Conservation (phyloP, 2,329 filamentous ascomycete species). For the Aspergillus eucalypticola region DNA sequence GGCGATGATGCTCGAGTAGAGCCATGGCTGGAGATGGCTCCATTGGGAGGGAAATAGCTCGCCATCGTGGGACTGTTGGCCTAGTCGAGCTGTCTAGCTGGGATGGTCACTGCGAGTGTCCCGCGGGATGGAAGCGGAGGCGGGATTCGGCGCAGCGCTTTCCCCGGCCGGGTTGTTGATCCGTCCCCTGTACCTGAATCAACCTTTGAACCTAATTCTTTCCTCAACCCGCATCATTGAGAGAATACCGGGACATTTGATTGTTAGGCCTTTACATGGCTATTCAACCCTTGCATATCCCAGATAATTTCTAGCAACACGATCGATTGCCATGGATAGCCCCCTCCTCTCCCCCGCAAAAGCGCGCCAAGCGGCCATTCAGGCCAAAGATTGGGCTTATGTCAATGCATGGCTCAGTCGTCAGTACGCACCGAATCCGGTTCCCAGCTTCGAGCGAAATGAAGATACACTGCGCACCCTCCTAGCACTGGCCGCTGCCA, state of each 20-base stretch:
- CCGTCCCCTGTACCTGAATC: background rate
- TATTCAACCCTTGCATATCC: background rate
- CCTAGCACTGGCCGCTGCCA: conserved; percentile 70
- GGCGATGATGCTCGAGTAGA: conserved; percentile 25
- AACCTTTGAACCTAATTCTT: background rate
- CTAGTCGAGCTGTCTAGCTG: background rate
- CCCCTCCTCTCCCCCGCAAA: conserved; percentile 62
- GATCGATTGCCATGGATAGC: conserved; percentile 29
- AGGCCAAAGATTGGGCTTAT: conserved; percentile 88
- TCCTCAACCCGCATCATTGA: background rate
- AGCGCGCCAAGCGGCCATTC: conserved; percentile 72
- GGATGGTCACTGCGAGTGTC: conserved; percentile 21
- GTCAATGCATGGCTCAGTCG: conserved; percentile 79
- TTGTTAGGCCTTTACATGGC: background rate
- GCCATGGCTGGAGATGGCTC: conserved; percentile 24
- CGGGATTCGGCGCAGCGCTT: background rate
- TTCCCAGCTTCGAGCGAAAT: conserved; percentile 82
- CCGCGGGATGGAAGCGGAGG: conserved; percentile 20
- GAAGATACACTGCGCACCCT: conserved; percentile 76
- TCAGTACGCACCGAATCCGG: conserved; percentile 63
- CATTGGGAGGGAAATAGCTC: conserved; percentile 34
- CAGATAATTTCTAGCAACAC: conserved; percentile 7
- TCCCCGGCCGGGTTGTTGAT: background rate
- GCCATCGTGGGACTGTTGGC: conserved; percentile 30
- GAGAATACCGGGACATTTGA: no score